Conservation (phyloP, 164 flowering plant species). For the Platanus orientalis region DNA sequence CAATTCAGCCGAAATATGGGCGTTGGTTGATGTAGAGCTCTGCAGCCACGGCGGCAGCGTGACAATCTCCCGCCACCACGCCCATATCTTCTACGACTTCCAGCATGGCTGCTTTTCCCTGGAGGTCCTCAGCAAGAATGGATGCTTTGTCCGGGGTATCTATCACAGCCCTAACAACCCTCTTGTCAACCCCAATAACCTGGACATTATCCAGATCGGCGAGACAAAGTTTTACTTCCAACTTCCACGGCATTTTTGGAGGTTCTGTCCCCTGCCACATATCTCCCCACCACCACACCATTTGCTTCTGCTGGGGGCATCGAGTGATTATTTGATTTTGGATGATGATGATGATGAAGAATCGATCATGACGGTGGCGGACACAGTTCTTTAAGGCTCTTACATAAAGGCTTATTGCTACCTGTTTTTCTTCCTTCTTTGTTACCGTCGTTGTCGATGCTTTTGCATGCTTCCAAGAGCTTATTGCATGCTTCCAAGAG, state of each 20-base stretch:
- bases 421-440: constrained; percentile 9
- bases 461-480: too few species aligned
- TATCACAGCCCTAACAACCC: constrained; percentile 83
- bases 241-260: constrained; percentile 74
- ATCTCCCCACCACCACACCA: constrained; percentile 2
- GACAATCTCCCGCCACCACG: constrained; percentile 77
- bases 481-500: too few species aligned
- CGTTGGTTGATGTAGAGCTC: too few species aligned
- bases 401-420: too few species aligned
- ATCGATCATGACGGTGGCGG: too few species aligned
- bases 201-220: constrained; percentile 88
- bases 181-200: constrained; percentile 85
- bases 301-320: too few species aligned
- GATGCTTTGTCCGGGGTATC: constrained; percentile 86
- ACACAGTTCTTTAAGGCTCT: too few species aligned
- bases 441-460: neutral
- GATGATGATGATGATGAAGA: too few species aligned
- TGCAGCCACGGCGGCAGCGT: too few species aligned
- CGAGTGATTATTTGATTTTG: too few species aligned
- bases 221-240: constrained; percentile 93
- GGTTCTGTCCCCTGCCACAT: constrained; percentile 23
- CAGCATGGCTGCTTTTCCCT: constrained; percentile 90
- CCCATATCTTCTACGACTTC: constrained; percentile 99
- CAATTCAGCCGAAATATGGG: too few species aligned
- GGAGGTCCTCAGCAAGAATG: constrained; percentile 90